Evolutionary conservation across 257 asterid species (phyloP).

Genomic region (Asclepias syriaca): DNA sequence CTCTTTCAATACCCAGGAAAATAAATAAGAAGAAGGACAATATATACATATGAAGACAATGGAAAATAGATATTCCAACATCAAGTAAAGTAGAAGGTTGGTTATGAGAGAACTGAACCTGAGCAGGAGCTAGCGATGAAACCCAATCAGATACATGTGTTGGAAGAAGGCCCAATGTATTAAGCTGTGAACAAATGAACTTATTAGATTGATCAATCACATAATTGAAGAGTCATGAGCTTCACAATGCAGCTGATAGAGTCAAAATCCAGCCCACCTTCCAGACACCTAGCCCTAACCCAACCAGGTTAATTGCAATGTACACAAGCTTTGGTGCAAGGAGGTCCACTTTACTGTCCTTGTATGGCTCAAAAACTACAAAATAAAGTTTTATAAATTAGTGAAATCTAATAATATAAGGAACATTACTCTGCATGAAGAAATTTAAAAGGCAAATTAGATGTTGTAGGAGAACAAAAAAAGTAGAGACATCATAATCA

Average conservation of each 20-base stretch:
- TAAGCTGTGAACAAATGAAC: conserved; percentile 53
- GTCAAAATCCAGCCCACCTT: conserved; percentile 51
- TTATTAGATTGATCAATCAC: conserved; percentile 8
- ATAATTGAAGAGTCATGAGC: neutral
- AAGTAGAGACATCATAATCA: neutral
- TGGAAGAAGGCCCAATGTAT: conserved; percentile 95
- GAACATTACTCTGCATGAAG: neutral
- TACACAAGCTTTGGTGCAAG: conserved; percentile 65
- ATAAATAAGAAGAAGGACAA: neutral
- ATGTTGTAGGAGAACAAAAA: neutral
- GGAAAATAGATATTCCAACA: neutral
- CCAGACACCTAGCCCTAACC: conserved; percentile 88
- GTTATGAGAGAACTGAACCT: conserved; percentile 41
- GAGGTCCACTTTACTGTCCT: conserved; percentile 82
- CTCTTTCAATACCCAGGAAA: no score
- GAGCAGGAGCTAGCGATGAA: conserved; percentile 96
- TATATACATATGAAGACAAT: no score
- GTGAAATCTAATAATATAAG: neutral
- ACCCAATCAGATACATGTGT: conserved; percentile 97
- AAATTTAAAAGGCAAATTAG: neutral
- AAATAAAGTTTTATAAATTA: conserved; percentile 14
- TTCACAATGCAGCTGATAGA: neutral
- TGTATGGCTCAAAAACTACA: conserved; percentile 95
- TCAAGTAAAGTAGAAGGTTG: neutral
- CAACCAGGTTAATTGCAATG: conserved; percentile 82